Evolutionary conservation across 305 asterid genomes (phyloP).

Genomic region (Striga hermonthica): DNA sequence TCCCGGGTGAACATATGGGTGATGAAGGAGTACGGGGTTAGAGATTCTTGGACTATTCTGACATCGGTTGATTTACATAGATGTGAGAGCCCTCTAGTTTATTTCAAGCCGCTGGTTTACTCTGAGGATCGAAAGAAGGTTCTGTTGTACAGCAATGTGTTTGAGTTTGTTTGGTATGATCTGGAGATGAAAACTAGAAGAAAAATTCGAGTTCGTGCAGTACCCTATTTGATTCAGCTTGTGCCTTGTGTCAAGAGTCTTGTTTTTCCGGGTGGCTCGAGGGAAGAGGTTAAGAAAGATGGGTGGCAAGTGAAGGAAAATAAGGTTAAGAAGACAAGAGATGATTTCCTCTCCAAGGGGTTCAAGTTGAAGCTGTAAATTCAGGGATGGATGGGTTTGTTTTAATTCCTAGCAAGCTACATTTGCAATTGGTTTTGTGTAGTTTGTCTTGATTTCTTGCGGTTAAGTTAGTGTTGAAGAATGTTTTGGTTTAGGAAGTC

Average conservation of each 20-base stretch:
- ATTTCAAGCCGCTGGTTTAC: neutral
- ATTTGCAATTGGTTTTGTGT: no score
- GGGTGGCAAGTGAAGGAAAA: neutral
- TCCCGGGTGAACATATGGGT: neutral
- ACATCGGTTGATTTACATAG: neutral
- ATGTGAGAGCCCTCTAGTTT: neutral
- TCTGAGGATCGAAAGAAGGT: neutral
- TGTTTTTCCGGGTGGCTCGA: neutral
- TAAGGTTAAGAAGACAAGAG: neutral
- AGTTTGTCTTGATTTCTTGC: no score
- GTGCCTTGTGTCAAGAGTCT: conserved; percentile 1
- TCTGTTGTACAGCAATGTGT: neutral
- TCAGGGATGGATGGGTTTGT: neutral
- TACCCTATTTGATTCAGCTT: neutral
- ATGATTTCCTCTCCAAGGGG: no score
- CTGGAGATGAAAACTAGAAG: neutral
- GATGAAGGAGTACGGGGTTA: conserved; percentile 6
- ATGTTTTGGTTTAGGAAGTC: no score
- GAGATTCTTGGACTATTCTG: neutral
- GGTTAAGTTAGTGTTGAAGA: no score
- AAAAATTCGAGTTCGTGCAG: neutral
- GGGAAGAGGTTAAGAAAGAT: neutral
- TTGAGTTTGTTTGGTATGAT: conserved; percentile 1
- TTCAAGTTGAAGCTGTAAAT: neutral
- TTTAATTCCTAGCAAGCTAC: no score